Evolutionary conservation across 208 protist genomes (phyloP), one percentile per base, ranked within the genome.

Genomic region (Crithidia bombi): DNA sequence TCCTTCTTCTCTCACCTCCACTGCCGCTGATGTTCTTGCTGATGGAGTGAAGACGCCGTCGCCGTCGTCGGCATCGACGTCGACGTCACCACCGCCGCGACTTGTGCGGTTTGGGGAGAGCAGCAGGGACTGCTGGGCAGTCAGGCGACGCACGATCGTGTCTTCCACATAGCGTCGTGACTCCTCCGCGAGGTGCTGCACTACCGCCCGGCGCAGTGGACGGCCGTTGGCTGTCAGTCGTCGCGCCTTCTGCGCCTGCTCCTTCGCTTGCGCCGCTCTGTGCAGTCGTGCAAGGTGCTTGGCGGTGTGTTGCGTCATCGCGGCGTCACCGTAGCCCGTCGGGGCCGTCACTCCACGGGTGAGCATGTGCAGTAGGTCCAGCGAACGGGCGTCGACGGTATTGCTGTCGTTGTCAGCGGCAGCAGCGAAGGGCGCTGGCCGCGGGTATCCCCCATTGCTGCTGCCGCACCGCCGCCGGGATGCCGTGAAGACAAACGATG

Each of bases 131-230:
- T 88, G 87, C 14, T 72, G 63, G 26, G 56, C 63, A 2, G 85
- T 79, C 56, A 90, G 75, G 25, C 82, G 86, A 36, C 90, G 81
- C 68, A 88, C 84, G 3, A 95, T 82, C 5, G 89, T 86, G 21
- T 73, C 69, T 55, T 91, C 90, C 14, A 95, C 71, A 65, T 89
- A 95, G 41, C 67, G 50, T 55, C 86, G 89, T 10, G 86, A 95
- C 58, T 88, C 80, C 43, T 79, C 81, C 3, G 87, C 83, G 28
- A 95, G 79, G 36, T 79, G 73, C 36, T 85, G 83, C 51, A 92
- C 65, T 33, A 90, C 75, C 39, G 72, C 82, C 6, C 58, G 47
- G 43, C 79, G 79, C 25, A 94, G 67, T 15, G 49, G 75, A 28
- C 66, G 59, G 2, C 83, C 80, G 32, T 65, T 52, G 39, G 64